Percentiles rank a stretch among this genome's conserved stretches.
phyloP scores from a whole-genome alignment of 1,139 yeast species.

The Candida freyschussii region DNA sequence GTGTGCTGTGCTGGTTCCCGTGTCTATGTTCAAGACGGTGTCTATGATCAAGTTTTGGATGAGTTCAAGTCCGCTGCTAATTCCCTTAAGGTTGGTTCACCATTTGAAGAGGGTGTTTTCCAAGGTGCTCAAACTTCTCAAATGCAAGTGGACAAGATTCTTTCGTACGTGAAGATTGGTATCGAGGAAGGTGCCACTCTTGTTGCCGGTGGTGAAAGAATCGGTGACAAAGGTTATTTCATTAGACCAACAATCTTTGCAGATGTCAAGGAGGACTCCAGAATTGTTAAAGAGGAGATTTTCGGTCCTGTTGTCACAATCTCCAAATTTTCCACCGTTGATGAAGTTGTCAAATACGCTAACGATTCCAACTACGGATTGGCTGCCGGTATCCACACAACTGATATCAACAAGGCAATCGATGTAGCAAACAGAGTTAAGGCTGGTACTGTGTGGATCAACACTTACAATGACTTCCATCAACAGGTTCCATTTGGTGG shows the following conservation, averaged over 20 bases:
- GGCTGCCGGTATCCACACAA: constrained; percentile 83
- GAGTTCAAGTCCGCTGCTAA: constrained; percentile 51
- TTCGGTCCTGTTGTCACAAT: constrained; percentile 84
- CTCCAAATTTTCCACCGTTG: constrained; percentile 66
- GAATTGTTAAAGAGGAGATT: constrained; percentile 76
- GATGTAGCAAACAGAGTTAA: constrained; percentile 62
- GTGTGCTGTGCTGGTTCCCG: constrained; percentile 89
- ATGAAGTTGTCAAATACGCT: constrained; percentile 66
- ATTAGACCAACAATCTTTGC: constrained; percentile 76
- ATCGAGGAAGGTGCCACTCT: constrained; percentile 71
- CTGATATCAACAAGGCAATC: constrained; percentile 53
- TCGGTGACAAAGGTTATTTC: constrained; percentile 67
- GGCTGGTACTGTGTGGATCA: constrained; percentile 84
- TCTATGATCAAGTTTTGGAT: constrained; percentile 63
- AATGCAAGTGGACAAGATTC: constrained; percentile 70
- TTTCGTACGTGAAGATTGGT: constrained; percentile 69
- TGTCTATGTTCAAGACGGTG: constrained; percentile 68
- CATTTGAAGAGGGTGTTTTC: constrained; percentile 64
- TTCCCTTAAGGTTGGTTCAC: constrained; percentile 61
- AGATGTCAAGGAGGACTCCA: constrained; percentile 62
- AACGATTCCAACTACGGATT: constrained; percentile 76
- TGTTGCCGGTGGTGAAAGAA: constrained; percentile 74
- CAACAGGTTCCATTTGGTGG: constrained; percentile 80
- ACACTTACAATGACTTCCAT: constrained; percentile 81
- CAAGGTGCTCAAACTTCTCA: constrained; percentile 87